Evolutionary conservation across 768 basidiomycete genomes (phyloP).

Genomic region (Porphyrellus cyaneotinctus): DNA sequence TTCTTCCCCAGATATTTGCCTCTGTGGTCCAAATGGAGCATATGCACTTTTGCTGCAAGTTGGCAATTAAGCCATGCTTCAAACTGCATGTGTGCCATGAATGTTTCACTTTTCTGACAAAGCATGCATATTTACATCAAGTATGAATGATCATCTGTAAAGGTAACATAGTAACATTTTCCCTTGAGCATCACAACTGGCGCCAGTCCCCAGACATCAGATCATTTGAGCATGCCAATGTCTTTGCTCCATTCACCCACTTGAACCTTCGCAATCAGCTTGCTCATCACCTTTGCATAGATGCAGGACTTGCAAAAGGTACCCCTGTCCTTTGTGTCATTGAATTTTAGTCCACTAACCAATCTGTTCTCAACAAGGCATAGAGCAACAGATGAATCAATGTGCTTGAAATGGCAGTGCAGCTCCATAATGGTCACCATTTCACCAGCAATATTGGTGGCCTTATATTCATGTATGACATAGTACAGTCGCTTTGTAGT

Average conservation of each 20-base stretch:
- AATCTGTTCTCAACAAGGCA: not conserved
- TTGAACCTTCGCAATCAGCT: too few species aligned
- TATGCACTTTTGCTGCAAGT: too few species aligned
- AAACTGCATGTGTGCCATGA: too few species aligned
- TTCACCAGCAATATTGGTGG: too few species aligned
- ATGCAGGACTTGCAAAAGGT: not conserved
- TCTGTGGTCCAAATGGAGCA: not conserved
- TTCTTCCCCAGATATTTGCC: not conserved
- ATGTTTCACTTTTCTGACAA: too few species aligned
- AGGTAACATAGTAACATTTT: too few species aligned
- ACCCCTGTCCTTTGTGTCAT: fast-evolving
- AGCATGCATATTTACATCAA: not conserved
- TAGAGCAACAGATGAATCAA: not conserved
- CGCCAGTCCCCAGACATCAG: not conserved
- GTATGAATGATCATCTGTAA: not conserved
- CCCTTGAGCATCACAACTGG: not conserved
- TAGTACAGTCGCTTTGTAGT: not conserved
- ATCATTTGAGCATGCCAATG: not conserved
- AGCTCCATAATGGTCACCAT: too few species aligned
- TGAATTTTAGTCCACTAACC: too few species aligned
- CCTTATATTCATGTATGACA: too few species aligned
- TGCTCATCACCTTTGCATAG: not conserved
- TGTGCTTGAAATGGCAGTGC: not conserved
- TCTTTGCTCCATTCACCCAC: not conserved
- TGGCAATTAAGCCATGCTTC: too few species aligned